These are phyloP conservation scores for Ceratobasidium sp. DNA, from an alignment of 1,284 basidiomycete genomes.

Conservation along the genomic window DNA sequence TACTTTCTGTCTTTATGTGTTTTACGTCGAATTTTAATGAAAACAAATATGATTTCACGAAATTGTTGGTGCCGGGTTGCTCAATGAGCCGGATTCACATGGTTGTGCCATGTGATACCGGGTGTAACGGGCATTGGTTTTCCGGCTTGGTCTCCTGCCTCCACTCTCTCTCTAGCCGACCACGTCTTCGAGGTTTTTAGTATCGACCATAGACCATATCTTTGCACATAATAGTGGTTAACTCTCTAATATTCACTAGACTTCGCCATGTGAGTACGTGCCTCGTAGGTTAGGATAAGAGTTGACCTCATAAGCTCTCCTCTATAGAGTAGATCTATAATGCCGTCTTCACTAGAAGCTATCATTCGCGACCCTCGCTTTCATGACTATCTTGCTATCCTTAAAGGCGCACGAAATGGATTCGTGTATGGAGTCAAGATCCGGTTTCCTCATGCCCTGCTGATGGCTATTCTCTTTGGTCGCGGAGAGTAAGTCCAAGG, in stretches of 20 bases:
- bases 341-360: conserved; percentile 36
- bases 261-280: background rate
- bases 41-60: conserved; percentile 6
- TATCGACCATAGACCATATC: conserved; percentile 1
- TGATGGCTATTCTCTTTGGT: conserved; percentile 97
- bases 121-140: background rate
- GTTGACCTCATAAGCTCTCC: conserved; percentile 14
- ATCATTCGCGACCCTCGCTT: conserved; percentile 69
- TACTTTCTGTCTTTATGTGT: background rate
- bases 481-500: conserved; percentile 80
- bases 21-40: conserved; percentile 4
- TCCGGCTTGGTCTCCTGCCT: conserved; percentile 18
- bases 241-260: conserved; percentile 3
- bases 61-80: background rate
- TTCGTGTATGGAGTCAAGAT: conserved; percentile 82
- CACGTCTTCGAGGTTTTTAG: background rate
- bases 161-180: background rate
- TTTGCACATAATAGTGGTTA: background rate
- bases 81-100: conserved; percentile 25
- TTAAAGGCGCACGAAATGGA: conserved; percentile 98
- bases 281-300: background rate
- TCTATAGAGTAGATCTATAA: conserved; percentile 17
- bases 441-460: conserved; percentile 96
- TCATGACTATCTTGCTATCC: conserved; percentile 90
- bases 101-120: conserved; percentile 26